Base-by-base conservation (phyloP, 305 asterid genomes). In the Withania somnifera region DNA sequence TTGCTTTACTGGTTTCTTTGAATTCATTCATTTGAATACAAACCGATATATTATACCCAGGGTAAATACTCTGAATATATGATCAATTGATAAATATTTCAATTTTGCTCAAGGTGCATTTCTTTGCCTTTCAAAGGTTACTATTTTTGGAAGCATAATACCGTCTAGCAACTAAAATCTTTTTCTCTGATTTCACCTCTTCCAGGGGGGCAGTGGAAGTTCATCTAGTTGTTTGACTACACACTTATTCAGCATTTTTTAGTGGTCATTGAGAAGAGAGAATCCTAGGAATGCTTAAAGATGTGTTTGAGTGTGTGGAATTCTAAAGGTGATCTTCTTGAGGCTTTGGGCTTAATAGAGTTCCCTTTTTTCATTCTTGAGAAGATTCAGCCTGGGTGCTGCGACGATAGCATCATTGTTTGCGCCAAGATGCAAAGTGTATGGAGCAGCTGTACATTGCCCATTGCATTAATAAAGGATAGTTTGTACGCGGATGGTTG, bases 401-500 rank as follows among this genome's bases (percentile, higher is more conserved):
- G 69, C 79, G 2, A 34, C 47, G 53, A 1, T 36, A 56, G 51
- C 56, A 11, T 42, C 82, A 54, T 47, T 28, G 13, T 51, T 82
- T 51, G 38, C 45, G 85, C 67, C 86, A 54, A 58, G 34, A 52
- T 60, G 82, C 51, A 45, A 81, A 79, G 79, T 79, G 34, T 17
- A 28, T 75, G 11, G 30, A 61, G 79, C 42, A 64, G 81, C 75
- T 66, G 10, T 66, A 13, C 82, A 19, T 69, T 51, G 64, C 36
- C 34, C 15, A 45, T 66, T 68, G 17, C 53, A 28, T 42, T 64
- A 60, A 53, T 66, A 38, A 50, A 81, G 34, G 63, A 61, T 77
- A 71, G 4, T 42, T 80, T 75, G 51, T 79, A 82, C 36, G 84
- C 83, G 1, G 88, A 90, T 76, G 87, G 88, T 86, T 88, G 87